phyloP scores from a whole-genome alignment of 116 monocot species.

The Posidonia oceanica region DNA sequence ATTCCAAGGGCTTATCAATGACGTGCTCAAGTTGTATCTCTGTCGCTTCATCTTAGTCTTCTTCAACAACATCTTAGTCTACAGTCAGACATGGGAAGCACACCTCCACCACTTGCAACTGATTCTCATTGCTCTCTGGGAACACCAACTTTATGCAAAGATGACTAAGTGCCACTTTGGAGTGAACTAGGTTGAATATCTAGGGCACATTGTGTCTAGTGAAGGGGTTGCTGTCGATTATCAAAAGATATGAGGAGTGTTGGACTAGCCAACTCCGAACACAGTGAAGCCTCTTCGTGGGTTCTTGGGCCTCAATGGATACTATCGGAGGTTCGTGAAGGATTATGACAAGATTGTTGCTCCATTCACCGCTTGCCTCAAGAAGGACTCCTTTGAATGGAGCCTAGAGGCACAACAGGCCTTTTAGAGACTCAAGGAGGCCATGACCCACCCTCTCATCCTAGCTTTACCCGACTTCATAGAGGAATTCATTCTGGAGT shows the following conservation, averaged over 20 bases:
- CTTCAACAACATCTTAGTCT: neutral
- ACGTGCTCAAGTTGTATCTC: neutral
- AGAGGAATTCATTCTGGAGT: neutral
- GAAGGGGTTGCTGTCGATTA: neutral
- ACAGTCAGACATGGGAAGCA: neutral
- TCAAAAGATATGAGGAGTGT: neutral
- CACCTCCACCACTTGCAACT: neutral
- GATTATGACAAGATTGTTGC: neutral
- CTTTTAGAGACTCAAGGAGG: neutral
- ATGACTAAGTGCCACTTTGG: slow-evolving; percentile 3
- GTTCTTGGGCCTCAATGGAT: slow-evolving; percentile 5
- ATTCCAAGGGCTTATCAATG: neutral
- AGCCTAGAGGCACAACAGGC: neutral
- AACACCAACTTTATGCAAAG: neutral
- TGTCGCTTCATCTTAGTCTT: neutral
- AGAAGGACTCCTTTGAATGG: neutral
- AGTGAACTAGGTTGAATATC: neutral
- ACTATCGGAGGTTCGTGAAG: slow-evolving; percentile 1
- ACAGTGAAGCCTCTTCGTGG: neutral
- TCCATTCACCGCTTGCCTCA: neutral
- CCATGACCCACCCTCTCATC: neutral
- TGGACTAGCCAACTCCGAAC: neutral
- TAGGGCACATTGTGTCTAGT: slow-evolving; percentile 7
- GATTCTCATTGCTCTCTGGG: neutral
- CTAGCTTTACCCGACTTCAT: neutral